Evolutionary conservation across 257 asterid species (phyloP).

Genomic region (Lithospermum erythrorhizon): DNA sequence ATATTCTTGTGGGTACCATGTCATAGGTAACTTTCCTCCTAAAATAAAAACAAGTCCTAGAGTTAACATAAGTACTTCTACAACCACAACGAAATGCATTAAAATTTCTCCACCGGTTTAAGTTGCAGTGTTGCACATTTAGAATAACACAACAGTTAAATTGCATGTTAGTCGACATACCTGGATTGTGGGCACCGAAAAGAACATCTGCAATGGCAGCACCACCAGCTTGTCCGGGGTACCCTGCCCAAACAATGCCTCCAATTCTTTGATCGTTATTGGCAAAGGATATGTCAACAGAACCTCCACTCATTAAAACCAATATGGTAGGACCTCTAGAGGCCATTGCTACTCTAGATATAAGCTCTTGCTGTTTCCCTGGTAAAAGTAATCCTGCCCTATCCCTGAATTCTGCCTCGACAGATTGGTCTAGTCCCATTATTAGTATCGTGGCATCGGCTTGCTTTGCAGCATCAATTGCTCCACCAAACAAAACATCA

Average conservation of each 20-base stretch:
- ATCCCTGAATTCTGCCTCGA: conserved; percentile 68
- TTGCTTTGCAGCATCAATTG: conserved; percentile 45
- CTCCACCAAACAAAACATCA: conserved; percentile 39
- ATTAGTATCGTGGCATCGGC: conserved; percentile 59
- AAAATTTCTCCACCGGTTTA: no score
- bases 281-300: conserved; percentile 63
- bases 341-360: conserved; percentile 54
- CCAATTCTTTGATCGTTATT: conserved; percentile 44
- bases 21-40: conserved; percentile 89
- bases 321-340: conserved; percentile 50
- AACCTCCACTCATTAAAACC: conserved; percentile 83
- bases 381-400: conserved; percentile 56
- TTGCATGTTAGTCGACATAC: conserved; percentile 8
- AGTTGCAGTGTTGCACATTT: no score
- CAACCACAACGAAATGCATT: not conserved
- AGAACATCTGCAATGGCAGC: conserved; percentile 69
- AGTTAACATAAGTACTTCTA: not conserved
- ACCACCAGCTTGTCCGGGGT: conserved; percentile 84
- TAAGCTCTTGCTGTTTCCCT: conserved; percentile 56
- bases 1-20: conserved; percentile 84
- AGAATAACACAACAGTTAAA: no score
- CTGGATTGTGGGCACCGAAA: conserved; percentile 80
- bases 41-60: not conserved
- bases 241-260: conserved; percentile 71
- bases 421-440: conserved; percentile 68